These are phyloP conservation scores for Pittosporum tobira DNA, from an alignment of 129 eudicot genomes.

Conservation along the genomic window DNA sequence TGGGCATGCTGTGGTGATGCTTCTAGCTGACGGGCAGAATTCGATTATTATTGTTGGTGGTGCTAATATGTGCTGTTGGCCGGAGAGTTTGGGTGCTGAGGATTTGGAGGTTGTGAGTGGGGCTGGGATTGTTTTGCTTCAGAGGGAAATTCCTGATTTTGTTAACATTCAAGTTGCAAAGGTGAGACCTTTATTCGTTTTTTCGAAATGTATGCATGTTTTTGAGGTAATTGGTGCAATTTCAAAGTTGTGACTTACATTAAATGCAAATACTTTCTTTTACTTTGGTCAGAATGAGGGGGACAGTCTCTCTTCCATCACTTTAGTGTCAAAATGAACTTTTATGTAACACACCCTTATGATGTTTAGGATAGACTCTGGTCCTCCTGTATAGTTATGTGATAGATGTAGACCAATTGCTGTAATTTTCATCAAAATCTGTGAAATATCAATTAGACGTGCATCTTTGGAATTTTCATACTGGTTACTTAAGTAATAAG, in stretches of 20 bases:
- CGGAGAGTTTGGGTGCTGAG: slow-evolving; percentile 19
- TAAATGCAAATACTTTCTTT: no score
- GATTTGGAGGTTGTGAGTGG: slow-evolving; percentile 49
- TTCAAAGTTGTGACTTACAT: neutral
- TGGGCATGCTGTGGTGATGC: slow-evolving; percentile 94
- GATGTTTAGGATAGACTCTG: no score
- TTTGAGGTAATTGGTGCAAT: neutral
- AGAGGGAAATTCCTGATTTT: slow-evolving; percentile 87
- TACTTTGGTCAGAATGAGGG: no score
- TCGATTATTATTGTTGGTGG: slow-evolving; percentile 88
- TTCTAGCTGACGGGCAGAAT: slow-evolving; percentile 72
- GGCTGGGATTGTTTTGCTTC: slow-evolving; percentile 94
- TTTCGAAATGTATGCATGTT: neutral
- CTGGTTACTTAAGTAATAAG: no score
- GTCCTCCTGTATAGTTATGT: no score
- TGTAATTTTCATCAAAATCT: no score
- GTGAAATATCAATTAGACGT: no score
- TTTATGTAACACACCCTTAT: no score
- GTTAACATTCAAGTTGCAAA: slow-evolving; percentile 86
- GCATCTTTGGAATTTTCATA: no score
- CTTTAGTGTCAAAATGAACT: no score
- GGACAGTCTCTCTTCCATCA: no score
- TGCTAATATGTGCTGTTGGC: slow-evolving; percentile 80
- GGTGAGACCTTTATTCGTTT: slow-evolving; percentile 25
- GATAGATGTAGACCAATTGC: no score